These are phyloP conservation scores for Sanguinoderma infundibulare DNA, from an alignment of 1,284 basidiomycete species.

Conservation along the genomic window DNA sequence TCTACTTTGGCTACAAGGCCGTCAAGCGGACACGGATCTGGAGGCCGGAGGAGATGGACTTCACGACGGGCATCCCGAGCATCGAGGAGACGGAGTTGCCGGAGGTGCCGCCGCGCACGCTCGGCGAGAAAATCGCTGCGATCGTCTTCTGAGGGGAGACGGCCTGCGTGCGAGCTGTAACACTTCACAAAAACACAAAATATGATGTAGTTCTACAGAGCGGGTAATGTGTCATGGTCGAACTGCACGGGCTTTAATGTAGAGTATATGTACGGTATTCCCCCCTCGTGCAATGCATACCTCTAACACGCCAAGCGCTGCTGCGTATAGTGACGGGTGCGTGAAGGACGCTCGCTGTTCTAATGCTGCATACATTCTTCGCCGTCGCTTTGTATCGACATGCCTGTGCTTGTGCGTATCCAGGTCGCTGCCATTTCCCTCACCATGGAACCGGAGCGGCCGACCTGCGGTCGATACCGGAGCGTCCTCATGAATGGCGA, in stretches of 20 bases:
- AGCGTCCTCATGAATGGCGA: too few species aligned
- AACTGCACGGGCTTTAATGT: conserved; percentile 6
- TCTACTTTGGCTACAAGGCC: conserved; percentile 58
- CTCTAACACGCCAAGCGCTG: neutral
- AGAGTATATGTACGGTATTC: conserved; percentile 13
- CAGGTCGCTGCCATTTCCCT: too few species aligned
- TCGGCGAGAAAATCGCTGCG: conserved; percentile 42
- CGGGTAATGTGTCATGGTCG: neutral
- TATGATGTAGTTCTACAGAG: neutral
- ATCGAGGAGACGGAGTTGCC: conserved; percentile 57
- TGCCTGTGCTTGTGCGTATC: too few species aligned
- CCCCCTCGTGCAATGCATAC: neutral
- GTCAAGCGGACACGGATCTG: conserved; percentile 56
- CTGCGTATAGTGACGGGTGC: neutral
- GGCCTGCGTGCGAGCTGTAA: neutral
- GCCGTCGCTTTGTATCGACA: neutral
- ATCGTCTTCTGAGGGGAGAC: conserved; percentile 37
- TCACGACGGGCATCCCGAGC: conserved; percentile 58
- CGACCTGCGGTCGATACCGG: too few species aligned
- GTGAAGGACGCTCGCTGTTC: too few species aligned
- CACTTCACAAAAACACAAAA: neutral
- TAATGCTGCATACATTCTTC: too few species aligned
- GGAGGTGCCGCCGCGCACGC: conserved; percentile 41
- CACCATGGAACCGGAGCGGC: too few species aligned
- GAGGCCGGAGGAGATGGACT: conserved; percentile 62